phyloP scores from a whole-genome alignment of 1,139 yeast species.

The Yamadazyma diddensiae region DNA sequence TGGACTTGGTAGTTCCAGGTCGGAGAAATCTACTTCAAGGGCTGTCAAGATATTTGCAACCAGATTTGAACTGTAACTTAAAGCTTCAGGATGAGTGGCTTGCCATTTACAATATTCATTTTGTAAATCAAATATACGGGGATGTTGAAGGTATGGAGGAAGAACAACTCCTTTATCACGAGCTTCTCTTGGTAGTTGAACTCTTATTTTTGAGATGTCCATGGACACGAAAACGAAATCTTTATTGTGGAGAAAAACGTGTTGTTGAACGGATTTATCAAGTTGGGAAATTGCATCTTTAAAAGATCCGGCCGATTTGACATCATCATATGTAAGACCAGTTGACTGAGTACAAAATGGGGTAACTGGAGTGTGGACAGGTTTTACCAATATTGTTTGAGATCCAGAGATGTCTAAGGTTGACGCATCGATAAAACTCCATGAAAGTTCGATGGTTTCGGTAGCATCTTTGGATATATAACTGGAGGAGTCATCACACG shows the following conservation, averaged over 20 bases:
- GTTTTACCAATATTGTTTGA: constrained; percentile 54
- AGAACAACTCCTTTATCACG: constrained; percentile 69
- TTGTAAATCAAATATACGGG: constrained; percentile 72
- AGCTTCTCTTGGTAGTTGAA: constrained; percentile 78
- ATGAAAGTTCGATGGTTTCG: constrained; percentile 66
- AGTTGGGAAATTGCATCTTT: constrained; percentile 58
- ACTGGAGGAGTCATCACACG: constrained; percentile 64
- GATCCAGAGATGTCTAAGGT: constrained; percentile 33
- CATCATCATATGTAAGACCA: constrained; percentile 61
- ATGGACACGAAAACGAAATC: constrained; percentile 69
- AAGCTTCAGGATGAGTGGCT: constrained; percentile 55
- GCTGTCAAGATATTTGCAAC: constrained; percentile 56
- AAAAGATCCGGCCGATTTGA: constrained; percentile 51
- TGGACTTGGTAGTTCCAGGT: neutral
- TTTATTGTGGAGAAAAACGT: constrained; percentile 37
- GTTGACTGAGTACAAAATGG: constrained; percentile 55
- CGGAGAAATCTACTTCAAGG: constrained; percentile 49
- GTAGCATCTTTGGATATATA: constrained; percentile 61
- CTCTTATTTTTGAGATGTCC: constrained; percentile 68
- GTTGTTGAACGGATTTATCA: constrained; percentile 47
- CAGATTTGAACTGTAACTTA: constrained; percentile 49
- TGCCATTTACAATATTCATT: constrained; percentile 76
- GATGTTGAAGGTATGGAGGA: constrained; percentile 74
- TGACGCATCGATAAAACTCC: constrained; percentile 48
- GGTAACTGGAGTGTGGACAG: constrained; percentile 67